Conservation (phyloP, 768 basidiomycete genomes). For the Tulasnella sp. region DNA sequence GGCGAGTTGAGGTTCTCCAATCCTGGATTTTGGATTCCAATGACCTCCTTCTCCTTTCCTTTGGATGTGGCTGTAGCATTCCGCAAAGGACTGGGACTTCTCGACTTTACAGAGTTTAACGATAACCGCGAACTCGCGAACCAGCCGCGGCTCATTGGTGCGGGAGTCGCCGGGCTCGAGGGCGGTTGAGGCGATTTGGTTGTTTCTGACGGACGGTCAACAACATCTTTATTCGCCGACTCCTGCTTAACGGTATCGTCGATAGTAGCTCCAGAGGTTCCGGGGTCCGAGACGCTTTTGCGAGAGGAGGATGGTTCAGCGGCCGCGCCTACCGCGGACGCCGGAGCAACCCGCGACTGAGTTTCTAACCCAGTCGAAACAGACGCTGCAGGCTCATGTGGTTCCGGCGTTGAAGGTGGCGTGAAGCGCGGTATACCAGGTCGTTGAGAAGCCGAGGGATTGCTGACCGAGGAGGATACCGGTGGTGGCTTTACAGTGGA, state of each 20-base stretch:
- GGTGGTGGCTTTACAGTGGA: neutral
- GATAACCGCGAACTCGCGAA: neutral
- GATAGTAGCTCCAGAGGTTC: neutral
- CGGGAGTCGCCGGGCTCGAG: neutral
- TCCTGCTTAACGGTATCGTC: neutral
- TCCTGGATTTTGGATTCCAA: neutral
- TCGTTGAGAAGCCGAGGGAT: neutral
- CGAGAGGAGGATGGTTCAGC: neutral
- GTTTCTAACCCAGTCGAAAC: neutral
- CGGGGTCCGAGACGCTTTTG: neutral
- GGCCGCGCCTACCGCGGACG: neutral
- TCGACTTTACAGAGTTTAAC: neutral
- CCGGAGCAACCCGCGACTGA: neutral
- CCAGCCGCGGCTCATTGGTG: conserved; percentile 5
- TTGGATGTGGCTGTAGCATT: neutral
- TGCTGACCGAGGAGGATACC: neutral
- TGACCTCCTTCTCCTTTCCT: neutral
- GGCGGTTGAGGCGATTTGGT: neutral
- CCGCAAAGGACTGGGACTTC: neutral
- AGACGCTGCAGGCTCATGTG: neutral
- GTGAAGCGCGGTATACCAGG: conserved; percentile 6
- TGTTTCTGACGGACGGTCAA: neutral
- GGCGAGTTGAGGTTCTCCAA: neutral
- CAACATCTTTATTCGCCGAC: neutral
- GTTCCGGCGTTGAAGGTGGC: conserved; percentile 6